These are phyloP conservation scores for Leccinum sublutescens DNA, from an alignment of 768 basidiomycete genomes.

Conservation along the genomic window DNA sequence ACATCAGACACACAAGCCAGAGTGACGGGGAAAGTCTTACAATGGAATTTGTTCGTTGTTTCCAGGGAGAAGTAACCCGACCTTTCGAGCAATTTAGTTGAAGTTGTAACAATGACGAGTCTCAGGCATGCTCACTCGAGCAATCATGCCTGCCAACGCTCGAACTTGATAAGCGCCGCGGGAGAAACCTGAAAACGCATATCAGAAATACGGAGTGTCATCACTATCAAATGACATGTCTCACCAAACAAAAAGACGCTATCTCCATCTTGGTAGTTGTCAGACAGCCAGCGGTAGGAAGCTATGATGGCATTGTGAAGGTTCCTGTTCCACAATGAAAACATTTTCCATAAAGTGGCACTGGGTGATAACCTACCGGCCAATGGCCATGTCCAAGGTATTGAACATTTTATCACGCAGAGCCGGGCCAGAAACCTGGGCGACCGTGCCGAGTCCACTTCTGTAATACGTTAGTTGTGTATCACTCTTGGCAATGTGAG, in stretches of 20 bases:
- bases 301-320: constrained; percentile 34
- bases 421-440: constrained; percentile 22
- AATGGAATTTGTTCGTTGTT: constrained; percentile 42
- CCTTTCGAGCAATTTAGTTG: constrained; percentile 22
- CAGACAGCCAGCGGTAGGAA: constrained; percentile 43
- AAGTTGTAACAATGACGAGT: neutral
- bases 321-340: constrained; percentile 27
- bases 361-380: constrained; percentile 28
- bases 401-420: constrained; percentile 21
- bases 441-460: constrained; percentile 40
- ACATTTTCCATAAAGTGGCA: neutral
- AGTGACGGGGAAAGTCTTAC: constrained; percentile 16
- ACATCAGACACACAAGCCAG: neutral
- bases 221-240: neutral
- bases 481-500: constrained; percentile 32
- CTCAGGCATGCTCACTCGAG: constrained; percentile 27
- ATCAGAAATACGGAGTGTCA: neutral
- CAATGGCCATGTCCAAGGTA: constrained; percentile 35
- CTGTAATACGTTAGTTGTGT: constrained; percentile 40
- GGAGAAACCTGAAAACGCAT: constrained; percentile 37
- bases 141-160: constrained; percentile 43
- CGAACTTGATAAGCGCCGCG: constrained; percentile 49
- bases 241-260: constrained; percentile 42
- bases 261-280: constrained; percentile 38
- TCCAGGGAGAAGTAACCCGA: constrained; percentile 39